These are phyloP conservation scores for Trichoderma simmonsii DNA, from an alignment of 2,329 filamentous ascomycete species.

Conservation along the genomic window DNA sequence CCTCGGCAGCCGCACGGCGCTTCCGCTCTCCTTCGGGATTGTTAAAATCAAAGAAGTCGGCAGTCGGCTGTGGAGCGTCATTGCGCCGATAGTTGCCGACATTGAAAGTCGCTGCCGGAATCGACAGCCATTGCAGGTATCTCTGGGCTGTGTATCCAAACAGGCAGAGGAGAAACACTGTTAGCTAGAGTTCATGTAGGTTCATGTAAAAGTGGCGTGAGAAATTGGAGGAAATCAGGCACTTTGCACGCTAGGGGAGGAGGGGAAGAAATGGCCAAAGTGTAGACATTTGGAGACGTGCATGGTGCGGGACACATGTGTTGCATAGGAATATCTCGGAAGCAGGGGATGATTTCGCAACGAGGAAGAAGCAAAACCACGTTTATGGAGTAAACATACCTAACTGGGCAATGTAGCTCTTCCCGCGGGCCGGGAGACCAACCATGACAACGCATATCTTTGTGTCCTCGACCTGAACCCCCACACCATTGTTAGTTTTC, in stretches of 20 bases:
- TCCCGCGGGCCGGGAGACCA: constrained; percentile 88
- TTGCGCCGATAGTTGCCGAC: constrained; percentile 92
- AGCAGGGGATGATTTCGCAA: neutral
- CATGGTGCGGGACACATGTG: neutral
- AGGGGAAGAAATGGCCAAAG: neutral
- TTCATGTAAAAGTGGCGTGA: constrained; percentile 9
- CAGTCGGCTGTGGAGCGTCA: constrained; percentile 83
- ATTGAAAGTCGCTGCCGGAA: constrained; percentile 92
- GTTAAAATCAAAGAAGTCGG: constrained; percentile 90
- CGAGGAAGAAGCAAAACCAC: neutral
- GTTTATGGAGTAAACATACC: constrained; percentile 50
- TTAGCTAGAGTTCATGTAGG: neutral
- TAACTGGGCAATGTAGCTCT: constrained; percentile 97
- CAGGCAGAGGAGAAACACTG: neutral
- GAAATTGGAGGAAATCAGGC: constrained; percentile 4
- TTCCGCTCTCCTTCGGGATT: constrained; percentile 89
- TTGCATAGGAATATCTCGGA: neutral
- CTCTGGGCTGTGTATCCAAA: constrained; percentile 64
- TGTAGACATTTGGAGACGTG: neutral
- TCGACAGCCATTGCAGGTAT: constrained; percentile 95
- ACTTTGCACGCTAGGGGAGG: constrained; percentile 3
- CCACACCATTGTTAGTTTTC: constrained; percentile 59
- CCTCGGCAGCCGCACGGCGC: constrained; percentile 83
- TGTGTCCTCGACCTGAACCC: constrained; percentile 88
- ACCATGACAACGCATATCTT: constrained; percentile 99